Evolutionary conservation across 169 alveolate genomes (phyloP), one percentile per base, ranked within the genome.

Genomic region (Cystoisospora suis): DNA sequence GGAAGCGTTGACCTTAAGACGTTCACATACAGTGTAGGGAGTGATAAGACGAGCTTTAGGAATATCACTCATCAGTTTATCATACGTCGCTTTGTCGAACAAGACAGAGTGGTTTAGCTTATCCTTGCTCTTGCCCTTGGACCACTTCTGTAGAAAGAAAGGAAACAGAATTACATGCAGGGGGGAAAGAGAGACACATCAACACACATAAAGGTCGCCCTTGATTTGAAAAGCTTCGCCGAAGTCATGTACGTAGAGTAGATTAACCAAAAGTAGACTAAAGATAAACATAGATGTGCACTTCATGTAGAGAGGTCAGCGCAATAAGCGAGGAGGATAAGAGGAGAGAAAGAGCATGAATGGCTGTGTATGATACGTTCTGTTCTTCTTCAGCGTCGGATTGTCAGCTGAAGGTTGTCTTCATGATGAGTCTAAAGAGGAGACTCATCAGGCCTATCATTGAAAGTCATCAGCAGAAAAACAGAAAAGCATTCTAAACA

Each of bases 21-120:
- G 96, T 86, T 98, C 99, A 81, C 97, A 94, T 77, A 98, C 95
- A 45, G 95, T 94, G 80, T 98, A 95, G 17, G 98, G 98, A 46
- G 99, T 97, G 90, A 98, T 95, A 90, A 97, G 95, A 75, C 95
- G 95, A 94, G 96, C 95, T 94, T 98, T 98, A 56, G 99, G 99
- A 49, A 97, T 97, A 45, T 98, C 99, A 75, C 95, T 92, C 88
- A 96, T 58, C 88, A 97, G 89, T 95, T 96, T 97, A 59, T 98
- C 98, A 89, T 95, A 95, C 65, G 97, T 94, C 36, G 97, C 97
- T 95, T 97, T 96, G 90, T 98, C 99, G 93, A 97, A 96, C 95
- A 96, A 95, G 85, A 98, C 99, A 46, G 99, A 96, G 93, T 97
- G 97, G 96, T 97, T 97, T 77, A 98, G 94, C 98, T 98, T 98